These are phyloP conservation scores for Botrytis elliptica DNA, from an alignment of 2,329 filamentous ascomycete species.

Conservation along the genomic window DNA sequence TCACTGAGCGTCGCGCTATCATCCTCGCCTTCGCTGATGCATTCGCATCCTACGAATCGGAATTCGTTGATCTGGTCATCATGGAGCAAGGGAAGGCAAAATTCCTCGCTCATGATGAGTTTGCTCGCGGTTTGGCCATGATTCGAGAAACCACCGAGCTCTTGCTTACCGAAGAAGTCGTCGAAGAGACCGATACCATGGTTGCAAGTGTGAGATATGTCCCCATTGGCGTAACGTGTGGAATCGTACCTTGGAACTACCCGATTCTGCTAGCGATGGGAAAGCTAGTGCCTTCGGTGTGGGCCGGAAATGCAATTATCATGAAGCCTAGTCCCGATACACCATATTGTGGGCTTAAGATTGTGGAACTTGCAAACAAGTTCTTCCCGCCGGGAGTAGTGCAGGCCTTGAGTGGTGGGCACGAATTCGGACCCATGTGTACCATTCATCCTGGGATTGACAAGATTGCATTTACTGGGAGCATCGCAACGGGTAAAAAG, in stretches of 20 bases:
- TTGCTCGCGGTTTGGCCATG: slow-evolving; percentile 22
- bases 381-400: slow-evolving; percentile 55
- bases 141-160: slow-evolving; percentile 12
- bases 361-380: slow-evolving; percentile 49
- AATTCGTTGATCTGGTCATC: slow-evolving; percentile 41
- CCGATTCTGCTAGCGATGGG: slow-evolving; percentile 47
- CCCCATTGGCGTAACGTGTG: slow-evolving; percentile 51
- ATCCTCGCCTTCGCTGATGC: slow-evolving; percentile 40
- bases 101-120: slow-evolving; percentile 24
- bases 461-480: slow-evolving; percentile 60
- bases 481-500: slow-evolving; percentile 49
- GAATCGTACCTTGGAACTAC: slow-evolving; percentile 62
- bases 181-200: slow-evolving; percentile 16
- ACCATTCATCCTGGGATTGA: slow-evolving; percentile 54
- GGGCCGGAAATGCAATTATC: slow-evolving; percentile 54
- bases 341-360: slow-evolving; percentile 51
- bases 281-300: slow-evolving; percentile 50
- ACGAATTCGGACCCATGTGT: slow-evolving; percentile 53
- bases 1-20: slow-evolving; percentile 44
- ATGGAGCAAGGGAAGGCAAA: slow-evolving; percentile 52
- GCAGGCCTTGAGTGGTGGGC: slow-evolving; percentile 43
- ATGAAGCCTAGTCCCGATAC: slow-evolving; percentile 58
- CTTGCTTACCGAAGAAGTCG: slow-evolving; percentile 20
- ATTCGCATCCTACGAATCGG: slow-evolving; percentile 38
- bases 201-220: slow-evolving; percentile 45